These are phyloP conservation scores for Solanum corneliomulleri DNA, from an alignment of 257 asterid species.

Conservation along the genomic window DNA sequence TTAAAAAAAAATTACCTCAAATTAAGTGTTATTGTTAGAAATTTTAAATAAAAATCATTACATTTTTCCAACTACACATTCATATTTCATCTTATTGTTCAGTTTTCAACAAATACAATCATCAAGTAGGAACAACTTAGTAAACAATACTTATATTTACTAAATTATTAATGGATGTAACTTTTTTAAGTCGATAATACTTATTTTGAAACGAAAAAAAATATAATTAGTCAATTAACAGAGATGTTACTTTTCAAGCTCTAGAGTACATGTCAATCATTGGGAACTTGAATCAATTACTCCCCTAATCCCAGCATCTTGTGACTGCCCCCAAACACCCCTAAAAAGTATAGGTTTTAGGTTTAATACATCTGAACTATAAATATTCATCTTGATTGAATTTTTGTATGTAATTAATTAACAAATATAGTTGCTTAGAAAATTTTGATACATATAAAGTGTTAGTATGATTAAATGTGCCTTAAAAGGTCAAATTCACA, in stretches of 20 bases:
- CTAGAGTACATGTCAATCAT: constrained; percentile 17
- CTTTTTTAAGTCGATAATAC: no score
- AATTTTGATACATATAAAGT: no score
- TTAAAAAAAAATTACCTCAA: no score
- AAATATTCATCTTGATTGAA: no score
- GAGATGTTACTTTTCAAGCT: background rate
- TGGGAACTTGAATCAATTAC: constrained; percentile 14
- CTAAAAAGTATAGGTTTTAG: background rate
- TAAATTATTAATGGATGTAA: background rate
- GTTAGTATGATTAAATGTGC: background rate
- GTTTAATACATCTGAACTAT: background rate
- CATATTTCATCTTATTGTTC: background rate
- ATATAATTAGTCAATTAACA: background rate
- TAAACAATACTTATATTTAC: no score
- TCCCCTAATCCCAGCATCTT: constrained; percentile 7
- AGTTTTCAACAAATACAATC: no score
- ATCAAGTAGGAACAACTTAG: no score
- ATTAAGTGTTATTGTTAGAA: no score
- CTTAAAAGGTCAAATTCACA: background rate
- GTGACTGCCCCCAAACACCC: background rate
- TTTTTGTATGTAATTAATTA: no score
- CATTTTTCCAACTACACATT: background rate
- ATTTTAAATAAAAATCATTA: no score
- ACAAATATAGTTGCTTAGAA: no score
- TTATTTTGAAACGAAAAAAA: background rate